Percentiles rank a stretch among this genome's conserved stretches.
Conservation (phyloP, 495 filamentous ascomycete genomes). For the Chaetomium fimeti region DNA sequence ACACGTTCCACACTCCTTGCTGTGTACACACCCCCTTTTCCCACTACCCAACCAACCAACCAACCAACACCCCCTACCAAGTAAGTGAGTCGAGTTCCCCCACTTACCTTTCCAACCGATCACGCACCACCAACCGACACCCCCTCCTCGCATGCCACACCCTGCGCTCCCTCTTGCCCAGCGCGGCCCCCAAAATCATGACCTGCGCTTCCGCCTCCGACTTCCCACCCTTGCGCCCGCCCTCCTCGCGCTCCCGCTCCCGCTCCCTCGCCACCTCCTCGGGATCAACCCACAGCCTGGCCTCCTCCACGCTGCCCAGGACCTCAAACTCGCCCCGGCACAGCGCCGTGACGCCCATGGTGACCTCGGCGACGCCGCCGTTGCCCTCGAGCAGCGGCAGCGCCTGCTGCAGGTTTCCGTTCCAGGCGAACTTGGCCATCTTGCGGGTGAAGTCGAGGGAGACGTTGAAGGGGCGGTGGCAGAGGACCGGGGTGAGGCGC, state of each 20-base stretch:
- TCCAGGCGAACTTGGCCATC: conserved; percentile 65
- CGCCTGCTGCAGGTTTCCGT: conserved; percentile 74
- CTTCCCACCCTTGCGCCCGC: conserved; percentile 31
- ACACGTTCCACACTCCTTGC: neutral
- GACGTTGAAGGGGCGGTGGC: conserved; percentile 67
- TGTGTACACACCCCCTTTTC: too few species aligned
- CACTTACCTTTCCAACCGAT: conserved; percentile 27
- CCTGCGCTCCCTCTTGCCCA: conserved; percentile 62
- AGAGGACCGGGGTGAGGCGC: conserved; percentile 71
- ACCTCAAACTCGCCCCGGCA: conserved; percentile 82
- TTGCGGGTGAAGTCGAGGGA: conserved; percentile 82
- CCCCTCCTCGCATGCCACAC: conserved; percentile 70
- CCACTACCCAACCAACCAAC: too few species aligned
- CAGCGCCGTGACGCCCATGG: conserved; percentile 66
- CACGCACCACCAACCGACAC: conserved; percentile 60
- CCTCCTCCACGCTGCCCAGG: conserved; percentile 77
- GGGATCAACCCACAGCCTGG: conserved; percentile 49
- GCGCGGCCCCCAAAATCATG: conserved; percentile 49
- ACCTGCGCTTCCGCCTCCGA: conserved; percentile 51
- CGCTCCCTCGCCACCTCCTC: conserved; percentile 59
- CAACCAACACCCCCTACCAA: neutral
- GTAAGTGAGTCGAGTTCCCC: too few species aligned
- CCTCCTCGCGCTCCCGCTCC: conserved; percentile 67
- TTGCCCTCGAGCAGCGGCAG: conserved; percentile 60
- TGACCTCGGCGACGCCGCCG: conserved; percentile 53